Conservation (phyloP, 2,329 filamentous ascomycete species). For the Plenodomus lindquistii region DNA sequence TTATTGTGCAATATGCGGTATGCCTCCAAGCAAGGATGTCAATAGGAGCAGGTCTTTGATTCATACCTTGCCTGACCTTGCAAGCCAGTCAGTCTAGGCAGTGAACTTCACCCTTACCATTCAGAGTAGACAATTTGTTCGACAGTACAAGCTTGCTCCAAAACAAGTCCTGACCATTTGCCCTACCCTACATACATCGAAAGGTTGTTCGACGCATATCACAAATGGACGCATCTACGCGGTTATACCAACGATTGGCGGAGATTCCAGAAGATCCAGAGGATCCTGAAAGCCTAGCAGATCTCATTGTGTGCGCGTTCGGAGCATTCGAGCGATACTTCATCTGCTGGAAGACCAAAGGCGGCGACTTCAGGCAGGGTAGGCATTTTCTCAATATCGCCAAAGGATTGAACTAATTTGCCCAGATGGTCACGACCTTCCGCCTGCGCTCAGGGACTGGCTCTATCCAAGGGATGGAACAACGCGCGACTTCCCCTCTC, state of each 20-base stretch:
- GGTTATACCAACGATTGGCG: constrained; percentile 37
- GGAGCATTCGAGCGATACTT: constrained; percentile 48
- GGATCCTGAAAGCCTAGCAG: constrained; percentile 42
- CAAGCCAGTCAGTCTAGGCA: not conserved
- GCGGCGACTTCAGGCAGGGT: constrained; percentile 45
- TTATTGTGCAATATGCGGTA: not conserved
- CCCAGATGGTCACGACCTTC: constrained; percentile 43
- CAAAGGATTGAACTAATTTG: not conserved
- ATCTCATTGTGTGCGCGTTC: constrained; percentile 45
- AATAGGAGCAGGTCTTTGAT: not conserved
- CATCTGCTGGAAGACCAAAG: constrained; percentile 44
- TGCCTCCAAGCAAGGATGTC: not conserved
- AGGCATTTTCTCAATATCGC: not conserved
- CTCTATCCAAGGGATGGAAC: constrained; percentile 38
- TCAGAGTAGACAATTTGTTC: not conserved
- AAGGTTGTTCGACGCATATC: not conserved
- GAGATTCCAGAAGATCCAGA: constrained; percentile 36
- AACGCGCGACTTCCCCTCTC: constrained; percentile 37
- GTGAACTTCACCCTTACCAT: not conserved
- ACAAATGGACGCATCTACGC: constrained; percentile 34
- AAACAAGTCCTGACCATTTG: no score
- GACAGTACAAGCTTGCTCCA: no score
- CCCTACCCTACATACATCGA: not conserved
- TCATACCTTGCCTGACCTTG: not conserved
- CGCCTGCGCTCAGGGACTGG: constrained; percentile 37